These are phyloP conservation scores for Albifimbria verrucaria DNA, from an alignment of 2,329 filamentous ascomycete species.

Conservation along the genomic window DNA sequence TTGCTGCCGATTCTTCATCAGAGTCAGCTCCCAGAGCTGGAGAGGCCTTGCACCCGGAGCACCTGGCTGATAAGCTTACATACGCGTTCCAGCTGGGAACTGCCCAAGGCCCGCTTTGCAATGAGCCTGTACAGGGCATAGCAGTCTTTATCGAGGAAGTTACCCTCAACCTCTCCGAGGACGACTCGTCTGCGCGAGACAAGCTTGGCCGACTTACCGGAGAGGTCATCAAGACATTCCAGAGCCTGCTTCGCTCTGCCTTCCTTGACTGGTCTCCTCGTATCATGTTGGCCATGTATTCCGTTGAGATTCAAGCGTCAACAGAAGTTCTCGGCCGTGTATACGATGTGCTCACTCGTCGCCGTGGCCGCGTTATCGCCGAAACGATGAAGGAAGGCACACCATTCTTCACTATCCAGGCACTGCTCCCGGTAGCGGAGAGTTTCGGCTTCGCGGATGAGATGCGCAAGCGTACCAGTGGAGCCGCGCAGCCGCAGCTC, in stretches of 20 bases:
- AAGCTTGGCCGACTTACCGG: conserved; percentile 79
- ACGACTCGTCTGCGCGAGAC: conserved; percentile 57
- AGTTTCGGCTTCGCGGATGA: conserved; percentile 96
- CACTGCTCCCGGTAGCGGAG: conserved; percentile 85
- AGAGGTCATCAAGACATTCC: conserved; percentile 87
- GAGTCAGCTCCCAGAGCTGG: conserved; percentile 36
- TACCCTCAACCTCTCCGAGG: conserved; percentile 52
- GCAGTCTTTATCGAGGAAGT: conserved; percentile 88
- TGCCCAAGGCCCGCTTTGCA: conserved; percentile 83
- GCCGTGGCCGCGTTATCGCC: conserved; percentile 82
- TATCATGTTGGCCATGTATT: conserved; percentile 97
- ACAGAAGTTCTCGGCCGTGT: conserved; percentile 94
- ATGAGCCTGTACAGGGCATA: conserved; percentile 89
- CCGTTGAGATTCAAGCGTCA: conserved; percentile 93
- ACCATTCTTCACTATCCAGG: conserved; percentile 91
- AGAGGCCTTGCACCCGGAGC: conserved; percentile 54
- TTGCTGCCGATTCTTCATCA: conserved; percentile 33
- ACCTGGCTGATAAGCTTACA: conserved; percentile 84
- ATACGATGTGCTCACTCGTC: conserved; percentile 95
- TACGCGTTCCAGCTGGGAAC: conserved; percentile 95
- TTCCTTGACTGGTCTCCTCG: conserved; percentile 96
- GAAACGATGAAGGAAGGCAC: conserved; percentile 94
- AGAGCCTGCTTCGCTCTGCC: conserved; percentile 75
- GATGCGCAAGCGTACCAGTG: conserved; percentile 90
- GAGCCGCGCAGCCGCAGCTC: conserved; percentile 86